These are phyloP conservation scores for Marasmius sp. DNA, from an alignment of 1,284 basidiomycete species.

Conservation along the genomic window DNA sequence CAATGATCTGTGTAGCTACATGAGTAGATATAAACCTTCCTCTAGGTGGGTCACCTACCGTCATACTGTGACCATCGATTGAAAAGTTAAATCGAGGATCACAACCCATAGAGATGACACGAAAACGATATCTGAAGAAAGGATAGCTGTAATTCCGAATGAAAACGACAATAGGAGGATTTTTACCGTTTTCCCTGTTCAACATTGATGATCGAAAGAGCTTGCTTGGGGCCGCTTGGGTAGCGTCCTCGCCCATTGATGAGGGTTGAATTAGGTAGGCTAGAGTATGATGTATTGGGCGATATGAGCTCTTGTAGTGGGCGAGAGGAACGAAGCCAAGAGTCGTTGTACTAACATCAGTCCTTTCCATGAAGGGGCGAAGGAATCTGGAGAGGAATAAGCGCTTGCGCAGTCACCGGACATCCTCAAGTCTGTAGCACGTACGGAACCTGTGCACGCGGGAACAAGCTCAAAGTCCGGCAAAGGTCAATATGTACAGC, in stretches of 20 bases:
- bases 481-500: too few relatives aligned
- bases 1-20: conserved; percentile 22
- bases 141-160: too few relatives aligned
- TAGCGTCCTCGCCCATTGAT: neutral
- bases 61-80: conserved; percentile 32
- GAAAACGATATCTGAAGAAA: conserved; percentile 26
- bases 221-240: neutral
- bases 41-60: conserved; percentile 1
- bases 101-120: conserved; percentile 26
- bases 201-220: conserved; percentile 27
- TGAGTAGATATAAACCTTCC: too few relatives aligned
- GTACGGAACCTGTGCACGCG: too few relatives aligned
- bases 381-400: neutral
- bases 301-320: neutral
- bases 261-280: neutral
- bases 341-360: neutral
- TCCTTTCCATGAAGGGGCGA: conserved; percentile 25
- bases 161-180: too few relatives aligned
- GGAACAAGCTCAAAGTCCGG: too few relatives aligned
- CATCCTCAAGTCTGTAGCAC: too few relatives aligned
- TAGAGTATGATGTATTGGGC: neutral
- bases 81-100: conserved; percentile 28
- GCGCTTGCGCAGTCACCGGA: too few relatives aligned
- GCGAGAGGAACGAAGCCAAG: neutral
- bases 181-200: conserved; percentile 12